Base-by-base conservation (phyloP, 257 asterid species). In the Oldenlandia corymbosa region DNA sequence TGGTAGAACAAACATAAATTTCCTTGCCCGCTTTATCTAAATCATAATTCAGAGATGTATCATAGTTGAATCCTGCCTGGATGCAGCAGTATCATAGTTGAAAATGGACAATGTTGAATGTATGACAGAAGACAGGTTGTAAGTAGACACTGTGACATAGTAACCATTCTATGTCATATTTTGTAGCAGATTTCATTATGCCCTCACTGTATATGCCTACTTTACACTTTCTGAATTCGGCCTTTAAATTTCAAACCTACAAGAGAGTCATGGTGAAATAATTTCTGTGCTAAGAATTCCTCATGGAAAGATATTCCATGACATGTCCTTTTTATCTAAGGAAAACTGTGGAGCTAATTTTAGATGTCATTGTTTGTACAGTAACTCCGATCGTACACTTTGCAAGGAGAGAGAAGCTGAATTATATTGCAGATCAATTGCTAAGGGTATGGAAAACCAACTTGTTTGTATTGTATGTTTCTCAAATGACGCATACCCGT, bases 331-430 rank as follows among this genome's bases (percentile, higher is more conserved):
- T n/a, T 50, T 62, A n/a, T 27, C 24, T 43, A 43, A 7, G n/a
- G n/a, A n/a, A n/a, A n/a, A n/a, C n/a, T n/a, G 53, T 48, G 17
- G 41, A 49, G 37, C 37, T 48, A 10, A 14, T 39, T 30, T 46
- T 34, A 37, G 36, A 73, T 65, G 58, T 43, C 39, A 60, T 50
- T 62, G 45, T 46, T 59, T 68, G 71, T 45, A 62, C 67, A 92
- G 99, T 75, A 78, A 82, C 67, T 82, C 96, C 6, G 87, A 83
- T 75, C 85, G 75, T 41, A 84, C 97, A 41, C 79, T 92, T 20
- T 89, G 97, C 90, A 89, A 92, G 79, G 97, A 95, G 75, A 82
- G 97, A 81, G 97, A 87, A 77, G 99, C 99, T 64, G 99, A 92
- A 76, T 92, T 92, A 46, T 92, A 89, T 67, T 93, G 97, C 88